Percentiles rank a stretch among this genome's conserved stretches.
Conservation (phyloP, 139 green algal genomes). For the Ettlia oleoabundans region DNA sequence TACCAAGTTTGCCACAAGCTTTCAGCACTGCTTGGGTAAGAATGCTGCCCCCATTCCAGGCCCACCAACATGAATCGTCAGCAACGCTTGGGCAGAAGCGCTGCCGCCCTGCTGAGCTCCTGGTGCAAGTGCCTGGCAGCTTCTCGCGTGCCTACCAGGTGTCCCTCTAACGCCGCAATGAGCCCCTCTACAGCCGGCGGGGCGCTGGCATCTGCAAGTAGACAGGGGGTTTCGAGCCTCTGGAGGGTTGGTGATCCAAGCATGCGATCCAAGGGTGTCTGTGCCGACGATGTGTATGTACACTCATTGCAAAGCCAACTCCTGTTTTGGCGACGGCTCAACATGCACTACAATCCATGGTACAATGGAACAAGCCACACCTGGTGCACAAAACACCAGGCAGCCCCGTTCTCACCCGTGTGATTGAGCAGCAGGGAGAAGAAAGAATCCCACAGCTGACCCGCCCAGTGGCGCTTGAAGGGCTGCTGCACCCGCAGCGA, state of each 20-base stretch:
- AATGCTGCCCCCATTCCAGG: background rate
- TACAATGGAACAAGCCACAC: background rate
- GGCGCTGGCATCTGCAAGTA: background rate
- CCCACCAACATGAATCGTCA: too few relatives aligned
- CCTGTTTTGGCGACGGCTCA: background rate
- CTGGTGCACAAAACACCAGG: too few relatives aligned
- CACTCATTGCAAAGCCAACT: background rate
- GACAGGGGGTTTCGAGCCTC: too few relatives aligned
- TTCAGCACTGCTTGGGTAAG: background rate
- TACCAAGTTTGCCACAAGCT: too few relatives aligned
- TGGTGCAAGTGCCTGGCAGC: background rate
- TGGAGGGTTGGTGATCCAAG: too few relatives aligned
- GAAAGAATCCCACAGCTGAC: constrained; percentile 45
- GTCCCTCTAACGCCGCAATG: background rate
- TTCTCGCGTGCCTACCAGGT: background rate
- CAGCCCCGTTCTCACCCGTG: background rate
- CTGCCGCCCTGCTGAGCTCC: background rate
- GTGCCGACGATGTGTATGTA: too few relatives aligned
- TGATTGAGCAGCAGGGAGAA: constrained; percentile 54
- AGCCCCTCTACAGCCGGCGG: constrained; percentile 5
- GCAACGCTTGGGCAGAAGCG: background rate
- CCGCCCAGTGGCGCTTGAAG: constrained; percentile 52
- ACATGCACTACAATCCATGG: background rate
- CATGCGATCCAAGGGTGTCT: too few relatives aligned
- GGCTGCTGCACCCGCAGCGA: constrained; percentile 28